A percentile compares a stretch with the other conserved stretches of the same genome.
Evolutionary conservation across 2,329 filamentous ascomycete species (phyloP).

Genomic region (Hirsutella minnesotensis): DNA sequence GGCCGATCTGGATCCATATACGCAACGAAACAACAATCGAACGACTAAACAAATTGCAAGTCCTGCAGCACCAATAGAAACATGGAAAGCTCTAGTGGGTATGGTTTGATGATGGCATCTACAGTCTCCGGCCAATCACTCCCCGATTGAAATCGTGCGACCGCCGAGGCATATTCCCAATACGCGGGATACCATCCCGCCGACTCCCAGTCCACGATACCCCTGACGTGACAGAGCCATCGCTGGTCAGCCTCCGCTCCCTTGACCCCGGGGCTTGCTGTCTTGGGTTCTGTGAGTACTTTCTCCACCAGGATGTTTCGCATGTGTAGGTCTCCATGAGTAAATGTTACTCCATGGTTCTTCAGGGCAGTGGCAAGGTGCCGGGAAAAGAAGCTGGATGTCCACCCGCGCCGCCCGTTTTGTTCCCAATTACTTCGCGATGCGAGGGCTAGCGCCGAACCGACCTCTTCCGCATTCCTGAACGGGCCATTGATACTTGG

Average conservation of each 20-base stretch:
- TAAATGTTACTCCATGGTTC: constrained; percentile 3
- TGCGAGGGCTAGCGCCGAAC: constrained; percentile 3
- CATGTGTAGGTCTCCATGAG: constrained; percentile 5
- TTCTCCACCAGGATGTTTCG: constrained; percentile 5
- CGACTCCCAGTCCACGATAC: constrained; percentile 6
- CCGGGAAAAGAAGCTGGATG: constrained; percentile 2
- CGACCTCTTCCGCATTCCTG: constrained; percentile 2
- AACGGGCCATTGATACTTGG: constrained; percentile 4
- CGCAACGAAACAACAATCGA: neutral
- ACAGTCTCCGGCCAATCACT: constrained; percentile 4
- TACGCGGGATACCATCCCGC: constrained; percentile 6
- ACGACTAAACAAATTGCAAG: neutral
- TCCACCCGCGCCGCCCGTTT: constrained; percentile 1
- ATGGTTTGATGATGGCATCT: constrained; percentile 3
- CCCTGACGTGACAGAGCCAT: constrained; percentile 1
- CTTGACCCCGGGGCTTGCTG: neutral
- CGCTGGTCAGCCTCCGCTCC: neutral
- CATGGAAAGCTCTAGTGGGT: constrained; percentile 4
- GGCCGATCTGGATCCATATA: neutral
- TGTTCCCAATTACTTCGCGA: constrained; percentile 1
- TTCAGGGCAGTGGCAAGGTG: constrained; percentile 2
- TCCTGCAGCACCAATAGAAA: constrained; percentile 1
- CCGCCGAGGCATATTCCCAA: constrained; percentile 6
- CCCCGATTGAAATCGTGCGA: constrained; percentile 3
- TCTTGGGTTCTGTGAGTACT: neutral